Conservation (phyloP, 768 basidiomycete species). For the Agrocybe praecox region DNA sequence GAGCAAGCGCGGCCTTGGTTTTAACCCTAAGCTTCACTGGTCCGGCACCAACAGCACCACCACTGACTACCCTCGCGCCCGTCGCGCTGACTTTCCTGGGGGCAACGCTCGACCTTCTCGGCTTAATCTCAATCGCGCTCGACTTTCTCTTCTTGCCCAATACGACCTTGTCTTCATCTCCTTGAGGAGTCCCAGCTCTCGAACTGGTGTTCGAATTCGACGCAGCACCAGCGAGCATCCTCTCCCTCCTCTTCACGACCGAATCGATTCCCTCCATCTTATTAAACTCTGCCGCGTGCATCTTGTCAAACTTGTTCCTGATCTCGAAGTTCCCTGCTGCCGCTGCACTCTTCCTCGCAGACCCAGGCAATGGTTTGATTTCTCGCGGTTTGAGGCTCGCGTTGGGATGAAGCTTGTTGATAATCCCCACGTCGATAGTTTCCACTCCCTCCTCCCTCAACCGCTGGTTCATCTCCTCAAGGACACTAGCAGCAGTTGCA, state of each 20-base stretch:
- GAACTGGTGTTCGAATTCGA: neutral
- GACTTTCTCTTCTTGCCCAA: conserved; percentile 53
- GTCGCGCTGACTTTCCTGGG: neutral
- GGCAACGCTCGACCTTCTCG: conserved; percentile 19
- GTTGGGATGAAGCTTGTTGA: conserved; percentile 41
- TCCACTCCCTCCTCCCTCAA: conserved; percentile 55
- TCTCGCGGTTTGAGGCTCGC: conserved; percentile 21
- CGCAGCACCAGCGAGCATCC: conserved; percentile 10
- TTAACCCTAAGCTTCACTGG: too few relatives aligned
- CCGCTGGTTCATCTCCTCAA: conserved; percentile 65
- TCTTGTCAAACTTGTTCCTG: conserved; percentile 53
- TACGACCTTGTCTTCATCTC: conserved; percentile 23
- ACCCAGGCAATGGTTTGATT: conserved; percentile 32
- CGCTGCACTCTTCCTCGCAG: conserved; percentile 11
- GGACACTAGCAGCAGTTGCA: conserved; percentile 64
- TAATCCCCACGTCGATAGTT: conserved; percentile 40
- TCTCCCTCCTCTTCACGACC: conserved; percentile 32
- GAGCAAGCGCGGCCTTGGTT: too few relatives aligned
- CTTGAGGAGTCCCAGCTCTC: conserved; percentile 13
- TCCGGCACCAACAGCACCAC: neutral
- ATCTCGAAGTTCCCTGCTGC: conserved; percentile 25
- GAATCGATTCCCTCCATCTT: conserved; percentile 79
- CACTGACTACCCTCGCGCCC: too few relatives aligned
- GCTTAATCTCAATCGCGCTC: conserved; percentile 42
- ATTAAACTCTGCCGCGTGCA: conserved; percentile 65